Conservation (phyloP, 1,139 yeast genomes). For the Pneumocystis sp. region DNA sequence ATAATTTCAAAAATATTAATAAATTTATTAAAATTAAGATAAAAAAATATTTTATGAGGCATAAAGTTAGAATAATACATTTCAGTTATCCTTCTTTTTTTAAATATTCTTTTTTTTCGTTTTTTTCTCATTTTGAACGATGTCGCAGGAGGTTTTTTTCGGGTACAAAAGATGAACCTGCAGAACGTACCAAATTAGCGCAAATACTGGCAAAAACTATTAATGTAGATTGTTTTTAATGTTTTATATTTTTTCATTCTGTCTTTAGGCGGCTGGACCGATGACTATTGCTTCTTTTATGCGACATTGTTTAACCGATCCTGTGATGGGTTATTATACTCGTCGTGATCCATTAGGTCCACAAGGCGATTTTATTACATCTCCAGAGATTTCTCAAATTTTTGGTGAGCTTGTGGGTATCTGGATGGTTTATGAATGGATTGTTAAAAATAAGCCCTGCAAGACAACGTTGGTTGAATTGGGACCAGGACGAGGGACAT, state of each 20-base stretch:
- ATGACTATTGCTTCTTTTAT: slow-evolving; percentile 57
- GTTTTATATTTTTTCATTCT: not conserved
- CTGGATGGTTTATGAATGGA: slow-evolving; percentile 47
- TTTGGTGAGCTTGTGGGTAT: slow-evolving; percentile 78
- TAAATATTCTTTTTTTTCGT: not conserved
- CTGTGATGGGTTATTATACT: slow-evolving; percentile 65
- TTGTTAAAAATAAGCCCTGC: slow-evolving; percentile 38
- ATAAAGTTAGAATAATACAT: not conserved
- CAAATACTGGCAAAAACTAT: not conserved
- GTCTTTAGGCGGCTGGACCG: slow-evolving; percentile 52
- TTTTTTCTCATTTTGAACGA: not conserved
- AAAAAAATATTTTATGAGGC: not conserved
- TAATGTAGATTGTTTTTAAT: not conserved
- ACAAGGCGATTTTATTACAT: slow-evolving; percentile 64
- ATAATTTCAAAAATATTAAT: not conserved
- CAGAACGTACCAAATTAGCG: not conserved
- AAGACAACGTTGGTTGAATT: slow-evolving; percentile 53
- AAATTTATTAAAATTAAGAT: not conserved
- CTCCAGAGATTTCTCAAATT: slow-evolving; percentile 77
- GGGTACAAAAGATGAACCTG: not conserved
- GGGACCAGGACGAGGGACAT: slow-evolving; percentile 79
- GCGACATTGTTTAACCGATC: slow-evolving; percentile 73
- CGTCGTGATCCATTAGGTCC: slow-evolving; percentile 59
- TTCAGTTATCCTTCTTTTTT: not conserved
- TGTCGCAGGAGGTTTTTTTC: not conserved